Evolutionary conservation across 768 basidiomycete genomes (phyloP), one percentile per base, ranked within the genome.

Genomic region (Trametopsis cervina): DNA sequence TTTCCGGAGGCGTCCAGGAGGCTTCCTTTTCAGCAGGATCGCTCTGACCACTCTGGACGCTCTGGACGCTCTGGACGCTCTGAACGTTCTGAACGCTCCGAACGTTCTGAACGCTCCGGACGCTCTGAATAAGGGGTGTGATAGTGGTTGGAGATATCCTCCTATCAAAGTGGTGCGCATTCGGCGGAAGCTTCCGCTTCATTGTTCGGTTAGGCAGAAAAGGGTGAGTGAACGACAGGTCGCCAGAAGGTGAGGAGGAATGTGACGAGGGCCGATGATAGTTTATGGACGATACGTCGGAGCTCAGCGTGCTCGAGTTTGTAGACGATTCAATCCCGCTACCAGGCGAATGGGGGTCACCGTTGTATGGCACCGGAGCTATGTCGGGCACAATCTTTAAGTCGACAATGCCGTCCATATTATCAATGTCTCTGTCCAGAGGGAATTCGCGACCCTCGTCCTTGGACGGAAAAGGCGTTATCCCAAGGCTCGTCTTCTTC

Each of bases 361-460:
- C 42, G n/a, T 42, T 45, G 47, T 54, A 45, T 7, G 29, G 29
- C 7, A 15, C 15, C 29, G 29, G 29, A 15, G 7, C 15, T 15
- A 33, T 7, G 29, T 33, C 29, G 7, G 29, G 29, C 9, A 33
- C 9, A 7, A 33, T 33, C 9, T 7, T 33, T 57, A 50, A 51
- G 62, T 91, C 72, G 52, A 95, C 69, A 59, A 96, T 91, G 4
- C 85, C 93, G 33, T 87, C 83, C 77, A 96, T 91, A 43, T 77
- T 67, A 9, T 83, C 76, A 38, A 89, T 62, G 60, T 91, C 77
- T 17, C 77, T 78, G 62, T 89, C 85, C 37, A 87, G 74, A 20
- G 63, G 67, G 49, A 78, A 70, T 27, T 69, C 65, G 29, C 7
- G 7, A 15, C 29, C 29, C 12, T 61, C 63, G 27, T 60, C 61